phyloP scores from a whole-genome alignment of 73 alveolate genomes.

The Paraurostyla sp. region DNA sequence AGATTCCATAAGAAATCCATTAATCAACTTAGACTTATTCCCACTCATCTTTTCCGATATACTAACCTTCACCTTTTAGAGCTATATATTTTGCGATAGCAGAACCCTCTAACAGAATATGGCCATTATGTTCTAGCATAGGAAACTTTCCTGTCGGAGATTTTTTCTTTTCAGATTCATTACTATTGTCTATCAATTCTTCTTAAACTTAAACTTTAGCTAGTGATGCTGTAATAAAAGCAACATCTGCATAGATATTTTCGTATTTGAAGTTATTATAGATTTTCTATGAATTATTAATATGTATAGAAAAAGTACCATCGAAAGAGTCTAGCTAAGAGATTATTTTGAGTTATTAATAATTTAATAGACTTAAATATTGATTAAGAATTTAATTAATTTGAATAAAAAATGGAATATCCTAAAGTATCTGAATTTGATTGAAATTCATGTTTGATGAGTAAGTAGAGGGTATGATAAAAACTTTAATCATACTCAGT shows the following conservation, averaged over 20 bases:
- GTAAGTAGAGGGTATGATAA: too few relatives aligned
- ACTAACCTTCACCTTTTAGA: slow-evolving; percentile 11
- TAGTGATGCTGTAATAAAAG: slow-evolving; percentile 58
- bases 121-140: slow-evolving; percentile 78
- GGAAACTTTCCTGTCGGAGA: slow-evolving; percentile 87
- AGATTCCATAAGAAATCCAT: slow-evolving; percentile 45
- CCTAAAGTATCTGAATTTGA: too few relatives aligned
- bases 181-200: slow-evolving; percentile 40
- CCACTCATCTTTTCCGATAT: not conserved
- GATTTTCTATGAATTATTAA: too few relatives aligned
- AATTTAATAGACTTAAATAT: too few relatives aligned
- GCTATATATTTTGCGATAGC: slow-evolving; percentile 82
- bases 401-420: too few relatives aligned
- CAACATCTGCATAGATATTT: not conserved
- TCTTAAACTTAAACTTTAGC: slow-evolving; percentile 56
- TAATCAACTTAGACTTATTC: slow-evolving; percentile 63
- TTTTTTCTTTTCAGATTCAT: slow-evolving; percentile 73
- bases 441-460: too few relatives aligned
- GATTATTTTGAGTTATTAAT: too few relatives aligned
- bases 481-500: too few relatives aligned
- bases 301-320: too few relatives aligned
- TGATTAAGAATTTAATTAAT: too few relatives aligned
- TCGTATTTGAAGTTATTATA: slow-evolving; percentile 32
- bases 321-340: too few relatives aligned
- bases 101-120: slow-evolving; percentile 72